These are phyloP conservation scores for Paraleonurus japonicus DNA, from an alignment of 257 asterid genomes.

Conservation along the genomic window DNA sequence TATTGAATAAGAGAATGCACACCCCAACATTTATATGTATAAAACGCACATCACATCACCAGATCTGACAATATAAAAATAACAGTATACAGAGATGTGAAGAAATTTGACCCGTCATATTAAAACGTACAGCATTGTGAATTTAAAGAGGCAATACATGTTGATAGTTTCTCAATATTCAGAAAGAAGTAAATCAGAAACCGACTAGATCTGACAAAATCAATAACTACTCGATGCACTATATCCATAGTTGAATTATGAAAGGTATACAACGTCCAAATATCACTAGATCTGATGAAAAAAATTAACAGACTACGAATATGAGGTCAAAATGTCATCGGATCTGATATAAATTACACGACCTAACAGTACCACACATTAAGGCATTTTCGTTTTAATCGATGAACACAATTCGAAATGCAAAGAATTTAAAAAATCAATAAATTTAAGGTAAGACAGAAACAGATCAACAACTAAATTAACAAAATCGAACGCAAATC, in stretches of 20 bases:
- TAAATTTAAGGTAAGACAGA: background rate
- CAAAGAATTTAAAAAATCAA: background rate
- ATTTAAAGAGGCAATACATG: background rate
- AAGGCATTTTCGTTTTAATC: background rate
- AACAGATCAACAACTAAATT: background rate
- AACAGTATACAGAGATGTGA: background rate
- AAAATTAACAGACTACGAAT: no score
- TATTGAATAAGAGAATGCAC: background rate
- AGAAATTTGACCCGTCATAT: background rate
- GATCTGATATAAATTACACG: conserved; percentile 13
- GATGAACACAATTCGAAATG: background rate
- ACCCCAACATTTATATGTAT: background rate
- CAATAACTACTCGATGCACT: background rate
- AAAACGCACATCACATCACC: background rate
- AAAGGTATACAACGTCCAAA: background rate
- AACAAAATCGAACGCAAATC: background rate
- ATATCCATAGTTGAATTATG: background rate
- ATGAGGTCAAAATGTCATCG: background rate
- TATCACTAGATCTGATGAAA: conserved; percentile 5
- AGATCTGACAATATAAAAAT: background rate
- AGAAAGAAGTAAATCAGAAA: background rate
- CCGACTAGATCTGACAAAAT: background rate
- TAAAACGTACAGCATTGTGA: background rate
- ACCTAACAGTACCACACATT: background rate
- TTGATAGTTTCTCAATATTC: background rate